A percentile compares a stretch with the other conserved stretches of the same genome.
Evolutionary conservation across 805 yeast species (phyloP).

Genomic region (Candida silvatica): DNA sequence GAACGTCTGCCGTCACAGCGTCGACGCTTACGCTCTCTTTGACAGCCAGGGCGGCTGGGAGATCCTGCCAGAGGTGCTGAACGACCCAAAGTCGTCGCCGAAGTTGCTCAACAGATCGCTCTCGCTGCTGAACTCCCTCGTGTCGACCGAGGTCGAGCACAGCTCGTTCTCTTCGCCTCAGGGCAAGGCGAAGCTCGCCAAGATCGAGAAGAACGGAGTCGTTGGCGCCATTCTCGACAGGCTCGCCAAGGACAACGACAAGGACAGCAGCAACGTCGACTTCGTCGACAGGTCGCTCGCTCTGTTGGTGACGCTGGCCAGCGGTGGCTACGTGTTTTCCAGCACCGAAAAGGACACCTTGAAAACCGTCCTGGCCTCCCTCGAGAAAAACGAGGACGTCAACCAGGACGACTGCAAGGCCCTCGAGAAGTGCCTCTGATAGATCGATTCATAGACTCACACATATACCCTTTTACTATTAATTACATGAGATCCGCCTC

Average conservation of each 20-base stretch:
- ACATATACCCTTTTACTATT: not conserved
- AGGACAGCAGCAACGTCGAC: slow-evolving; percentile 23
- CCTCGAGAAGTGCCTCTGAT: slow-evolving; percentile 29
- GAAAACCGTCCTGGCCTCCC: not conserved
- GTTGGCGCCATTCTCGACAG: slow-evolving; percentile 25
- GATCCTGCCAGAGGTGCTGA: slow-evolving; percentile 26
- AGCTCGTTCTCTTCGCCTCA: slow-evolving; percentile 21
- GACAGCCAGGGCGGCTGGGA: slow-evolving; percentile 56
- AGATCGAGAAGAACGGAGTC: slow-evolving; percentile 30
- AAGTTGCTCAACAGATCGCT: slow-evolving; percentile 10
- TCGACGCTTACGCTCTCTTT: slow-evolving; percentile 47
- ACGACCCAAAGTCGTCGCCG: slow-evolving; percentile 4
- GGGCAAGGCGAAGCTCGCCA: slow-evolving; percentile 19
- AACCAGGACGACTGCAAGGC: slow-evolving; percentile 45
- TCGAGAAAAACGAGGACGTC: slow-evolving; percentile 36
- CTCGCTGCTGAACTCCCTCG: slow-evolving; percentile 31
- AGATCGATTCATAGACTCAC: not conserved
- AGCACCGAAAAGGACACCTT: slow-evolving; percentile 32
- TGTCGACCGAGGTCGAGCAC: slow-evolving; percentile 37
- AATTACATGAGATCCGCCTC: slow-evolving; percentile 31
- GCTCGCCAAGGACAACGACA: slow-evolving; percentile 28
- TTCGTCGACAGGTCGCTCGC: slow-evolving; percentile 50
- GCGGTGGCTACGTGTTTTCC: slow-evolving; percentile 36
- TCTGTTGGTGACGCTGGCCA: slow-evolving; percentile 37
- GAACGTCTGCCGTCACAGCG: slow-evolving; percentile 62